Percentiles rank a stretch among this genome's conserved stretches.
phyloP scores from a whole-genome alignment of 2,329 filamentous ascomycete genomes.

The Botrytis pseudocinerea region DNA sequence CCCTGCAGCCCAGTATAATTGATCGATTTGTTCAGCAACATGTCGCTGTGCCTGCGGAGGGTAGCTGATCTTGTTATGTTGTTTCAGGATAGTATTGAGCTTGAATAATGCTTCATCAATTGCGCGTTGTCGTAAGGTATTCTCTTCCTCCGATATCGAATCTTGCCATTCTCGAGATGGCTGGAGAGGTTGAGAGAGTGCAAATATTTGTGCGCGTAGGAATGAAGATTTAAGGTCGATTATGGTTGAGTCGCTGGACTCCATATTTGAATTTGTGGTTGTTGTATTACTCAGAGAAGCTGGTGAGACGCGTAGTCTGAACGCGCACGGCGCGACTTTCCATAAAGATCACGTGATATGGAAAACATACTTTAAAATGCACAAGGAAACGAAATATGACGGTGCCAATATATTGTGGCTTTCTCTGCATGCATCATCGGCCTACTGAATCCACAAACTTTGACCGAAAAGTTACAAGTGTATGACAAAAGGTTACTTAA shows the following conservation, averaged over 20 bases:
- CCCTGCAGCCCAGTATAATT: slow-evolving; percentile 57
- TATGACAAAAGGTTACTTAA: background rate
- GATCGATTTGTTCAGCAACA: slow-evolving; percentile 71
- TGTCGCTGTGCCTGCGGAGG: slow-evolving; percentile 68
- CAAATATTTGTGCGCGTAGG: slow-evolving; percentile 33
- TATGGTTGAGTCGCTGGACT: slow-evolving; percentile 48
- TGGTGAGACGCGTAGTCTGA: background rate
- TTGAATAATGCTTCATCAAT: slow-evolving; percentile 59
- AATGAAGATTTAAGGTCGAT: slow-evolving; percentile 64
- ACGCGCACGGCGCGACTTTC: background rate
- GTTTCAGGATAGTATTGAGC: slow-evolving; percentile 62
- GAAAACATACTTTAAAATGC: background rate
- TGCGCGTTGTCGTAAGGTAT: slow-evolving; percentile 45
- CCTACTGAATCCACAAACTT: background rate
- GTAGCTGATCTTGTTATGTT: slow-evolving; percentile 67
- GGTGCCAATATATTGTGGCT: background rate
- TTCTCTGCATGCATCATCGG: background rate
- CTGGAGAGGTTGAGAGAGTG: slow-evolving; percentile 43
- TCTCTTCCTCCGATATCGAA: slow-evolving; percentile 47
- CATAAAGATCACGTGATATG: background rate
- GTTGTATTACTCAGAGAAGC: background rate
- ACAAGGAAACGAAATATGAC: background rate
- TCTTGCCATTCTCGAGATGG: slow-evolving; percentile 47
- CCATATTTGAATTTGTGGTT: background rate
- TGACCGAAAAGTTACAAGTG: background rate